Evolutionary conservation across 495 filamentous ascomycete genomes (phyloP).

Genomic region (Annulohypoxylon stygium): DNA sequence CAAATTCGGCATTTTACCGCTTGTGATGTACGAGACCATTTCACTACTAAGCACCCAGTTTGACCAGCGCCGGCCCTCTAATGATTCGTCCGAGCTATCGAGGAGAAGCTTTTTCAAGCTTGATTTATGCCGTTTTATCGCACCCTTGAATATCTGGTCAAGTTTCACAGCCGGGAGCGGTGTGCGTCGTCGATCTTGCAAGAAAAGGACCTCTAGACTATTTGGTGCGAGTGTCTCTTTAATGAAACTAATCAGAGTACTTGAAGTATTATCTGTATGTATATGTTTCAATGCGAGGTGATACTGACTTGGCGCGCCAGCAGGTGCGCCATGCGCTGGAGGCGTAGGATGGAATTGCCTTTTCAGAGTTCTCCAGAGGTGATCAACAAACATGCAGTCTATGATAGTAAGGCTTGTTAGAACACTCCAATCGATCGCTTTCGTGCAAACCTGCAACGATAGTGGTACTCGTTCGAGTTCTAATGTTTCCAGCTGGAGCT

Average conservation of each 20-base stretch:
- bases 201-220: conserved; percentile 83
- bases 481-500: conserved; percentile 77
- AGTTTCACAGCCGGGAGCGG: conserved; percentile 70
- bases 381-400: conserved; percentile 80
- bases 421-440: conserved; percentile 82
- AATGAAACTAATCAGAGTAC: conserved; percentile 82
- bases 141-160: conserved; percentile 79
- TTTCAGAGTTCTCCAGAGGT: conserved; percentile 84
- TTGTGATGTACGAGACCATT: conserved; percentile 81
- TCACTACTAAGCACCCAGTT: conserved; percentile 85
- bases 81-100: conserved; percentile 73
- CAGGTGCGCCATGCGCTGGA: conserved; percentile 42
- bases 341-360: conserved; percentile 75
- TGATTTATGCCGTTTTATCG: conserved; percentile 76
- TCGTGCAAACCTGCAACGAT: conserved; percentile 74
- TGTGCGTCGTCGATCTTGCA: conserved; percentile 77
- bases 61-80: conserved; percentile 65
- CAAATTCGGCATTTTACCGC: conserved; percentile 82
- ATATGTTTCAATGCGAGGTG: conserved; percentile 81
- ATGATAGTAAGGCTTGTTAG: conserved; percentile 86
- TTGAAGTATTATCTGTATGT: conserved; percentile 85
- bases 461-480: conserved; percentile 87
- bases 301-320: conserved; percentile 67
- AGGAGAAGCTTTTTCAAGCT: conserved; percentile 84
- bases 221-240: conserved; percentile 89